Evolutionary conservation across 306 rosid genomes (phyloP), one percentile per base, ranked within the genome.

Genomic region (Trifolium subterraneum): DNA sequence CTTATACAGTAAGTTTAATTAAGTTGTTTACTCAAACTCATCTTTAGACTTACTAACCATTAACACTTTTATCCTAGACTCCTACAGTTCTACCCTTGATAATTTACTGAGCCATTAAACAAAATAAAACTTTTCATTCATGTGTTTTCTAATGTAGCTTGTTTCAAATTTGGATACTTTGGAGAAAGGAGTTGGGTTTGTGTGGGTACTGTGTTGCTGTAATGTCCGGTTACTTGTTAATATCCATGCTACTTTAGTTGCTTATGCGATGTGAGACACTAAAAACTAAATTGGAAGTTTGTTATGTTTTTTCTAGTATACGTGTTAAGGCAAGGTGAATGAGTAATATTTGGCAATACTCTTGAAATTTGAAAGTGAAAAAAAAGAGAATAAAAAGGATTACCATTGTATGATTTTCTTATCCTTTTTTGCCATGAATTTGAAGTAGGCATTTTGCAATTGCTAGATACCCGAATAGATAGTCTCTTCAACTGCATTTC

Each of bases 121-220:
- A 4, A 23, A 45, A 3, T 11, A 10, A 47, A 36, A 19, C 39
- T 39, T 52, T 73, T 11, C 68, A 23, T 33, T 59, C 14, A 9
- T 59, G 20, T 45, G 55, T 80, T 69, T 48, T 20, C 66, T 23
- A 45, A 66, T 45, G 48, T 45, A 52, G 7, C 47, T 70, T 54
- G 27, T 70, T 60, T 58, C 58, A 41, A 39, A 38, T 72, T 27
- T 39, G 12, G 38, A 59, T 48, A 59, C 64, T 35, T 19, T 23
- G 8, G 29, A 72, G 23, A 58, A 72, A n/a, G 58, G 68, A n/a
- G 33, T 22, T 42, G 38, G 62, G 11, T 33, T 45, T 66, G 65
- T 55, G 35, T 18, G 48, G 36, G 42, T 14, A 66, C 45, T 42
- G 39, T 65, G 22, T 48, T 42, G 44, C 63, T 47, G 63, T 44